A percentile compares a stretch with the other conserved stretches of the same genome.
These are phyloP conservation scores for Scedosporium minutisporum DNA, from an alignment of 2,329 filamentous ascomycete genomes.

Conservation along the genomic window DNA sequence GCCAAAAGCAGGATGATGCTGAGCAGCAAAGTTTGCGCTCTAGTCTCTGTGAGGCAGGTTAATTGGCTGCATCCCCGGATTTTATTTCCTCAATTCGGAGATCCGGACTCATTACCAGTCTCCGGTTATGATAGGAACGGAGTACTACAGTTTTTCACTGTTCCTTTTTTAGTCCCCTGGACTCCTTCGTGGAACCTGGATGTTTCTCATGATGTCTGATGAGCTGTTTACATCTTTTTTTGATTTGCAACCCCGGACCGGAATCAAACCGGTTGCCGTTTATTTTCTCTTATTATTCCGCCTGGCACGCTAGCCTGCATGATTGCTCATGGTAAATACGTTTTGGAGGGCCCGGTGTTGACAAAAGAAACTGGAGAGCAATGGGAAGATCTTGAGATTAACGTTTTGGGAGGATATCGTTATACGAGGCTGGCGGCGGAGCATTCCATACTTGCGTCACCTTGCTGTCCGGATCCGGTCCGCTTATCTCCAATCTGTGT, in stretches of 20 bases:
- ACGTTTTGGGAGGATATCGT: background rate
- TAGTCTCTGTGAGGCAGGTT: background rate
- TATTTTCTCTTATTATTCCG: background rate
- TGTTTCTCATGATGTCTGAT: background rate
- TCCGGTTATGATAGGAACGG: background rate
- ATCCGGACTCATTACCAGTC: background rate
- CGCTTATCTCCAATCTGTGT: background rate
- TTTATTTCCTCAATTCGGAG: background rate
- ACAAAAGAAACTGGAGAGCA: background rate
- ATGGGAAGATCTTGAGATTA: background rate
- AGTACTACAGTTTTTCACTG: background rate
- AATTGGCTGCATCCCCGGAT: background rate
- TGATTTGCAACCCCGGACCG: background rate
- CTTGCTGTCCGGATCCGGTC: constrained; percentile 5
- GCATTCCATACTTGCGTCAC: background rate
- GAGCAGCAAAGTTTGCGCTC: constrained; percentile 7
- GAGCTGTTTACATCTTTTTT: background rate
- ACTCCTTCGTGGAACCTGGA: background rate
- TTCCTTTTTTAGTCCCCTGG: background rate
- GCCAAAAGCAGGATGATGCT: background rate
- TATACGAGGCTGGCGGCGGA: background rate
- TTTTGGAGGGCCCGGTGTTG: background rate
- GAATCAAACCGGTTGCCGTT: background rate
- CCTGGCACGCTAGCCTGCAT: background rate
- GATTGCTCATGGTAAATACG: background rate